Evolutionary conservation across 768 basidiomycete genomes (phyloP), one percentile per base, ranked within the genome.

Genomic region (Lentinula detonsa): DNA sequence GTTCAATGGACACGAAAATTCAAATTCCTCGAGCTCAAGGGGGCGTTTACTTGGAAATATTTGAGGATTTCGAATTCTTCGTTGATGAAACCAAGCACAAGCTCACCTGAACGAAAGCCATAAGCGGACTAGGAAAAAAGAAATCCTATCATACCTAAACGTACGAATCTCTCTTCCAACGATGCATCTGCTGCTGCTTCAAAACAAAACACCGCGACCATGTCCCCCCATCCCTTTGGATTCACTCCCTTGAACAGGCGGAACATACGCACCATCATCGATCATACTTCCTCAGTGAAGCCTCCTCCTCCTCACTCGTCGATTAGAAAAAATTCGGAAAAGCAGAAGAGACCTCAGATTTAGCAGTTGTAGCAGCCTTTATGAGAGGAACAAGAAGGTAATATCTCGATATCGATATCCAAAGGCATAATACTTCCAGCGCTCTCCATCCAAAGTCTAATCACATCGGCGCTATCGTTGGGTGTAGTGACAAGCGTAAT

Each of bases 321-420:
- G 15, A 21, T 37, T 33, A 16, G 66, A 63, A 21, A 73, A 59
- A 15, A 65, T 64, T 68, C 0, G 71, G 69, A 21, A 69, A 65
- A 9, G 74, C 67, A 2, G 75, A 69, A 8, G 72, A 67, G 3
- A 23, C 23, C 77, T 79, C 83, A 16, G 70, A 52, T 57, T 79
- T 78, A 55, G 74, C 76, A 6, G 72, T 75, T 45, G 76, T 65
- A 28, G 35, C 39, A 43, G 62, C 73, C 69, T 72, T 49, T 68
- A 65, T 3, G 34, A 59, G 61, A 42, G 69, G 72, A 39, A 74
- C 73, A 39, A 84, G 85, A 42, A 93, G 75, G 69, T 85, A n/a
- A 86, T 51, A 93, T 90, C 69, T n/a, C n/a, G n/a, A n/a, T n/a
- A n/a, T 91, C 89, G 62, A 93, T 89, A 69, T 91, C 91, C 8